A percentile compares a stretch with the other conserved stretches of the same genome.
Conservation (phyloP, 495 filamentous ascomycete species). For the Aspergillus coremiiformis region DNA sequence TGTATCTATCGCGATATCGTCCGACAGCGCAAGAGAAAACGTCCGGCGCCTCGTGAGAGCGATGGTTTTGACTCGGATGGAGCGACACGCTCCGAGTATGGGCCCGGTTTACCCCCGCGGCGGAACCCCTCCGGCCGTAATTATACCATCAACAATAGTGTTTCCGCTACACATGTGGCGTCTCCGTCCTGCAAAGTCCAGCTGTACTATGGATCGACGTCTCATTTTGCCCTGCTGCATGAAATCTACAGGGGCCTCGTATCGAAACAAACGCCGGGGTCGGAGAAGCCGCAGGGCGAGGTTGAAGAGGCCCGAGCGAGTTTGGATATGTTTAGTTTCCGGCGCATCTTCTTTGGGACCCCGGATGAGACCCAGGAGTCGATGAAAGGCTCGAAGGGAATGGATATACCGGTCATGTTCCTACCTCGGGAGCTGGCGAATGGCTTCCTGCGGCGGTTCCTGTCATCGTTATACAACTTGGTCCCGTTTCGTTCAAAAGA, state of each 20-base stretch:
- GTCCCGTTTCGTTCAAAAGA: constrained; percentile 26
- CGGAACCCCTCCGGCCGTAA: constrained; percentile 20
- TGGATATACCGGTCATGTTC: constrained; percentile 28
- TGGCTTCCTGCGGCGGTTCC: constrained; percentile 26
- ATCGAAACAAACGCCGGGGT: constrained; percentile 19
- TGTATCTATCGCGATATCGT: constrained; percentile 37
- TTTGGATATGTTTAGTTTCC: constrained; percentile 39
- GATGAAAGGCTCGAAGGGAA: constrained; percentile 3
- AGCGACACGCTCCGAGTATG: constrained; percentile 10
- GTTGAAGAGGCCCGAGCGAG: constrained; percentile 40
- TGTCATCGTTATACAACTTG: constrained; percentile 30
- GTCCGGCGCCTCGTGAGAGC: constrained; percentile 10
- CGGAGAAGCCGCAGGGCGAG: constrained; percentile 21
- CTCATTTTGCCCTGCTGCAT: constrained; percentile 41
- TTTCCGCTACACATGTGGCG: constrained; percentile 40
- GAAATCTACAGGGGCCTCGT: constrained; percentile 37
- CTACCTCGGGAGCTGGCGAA: constrained; percentile 32
- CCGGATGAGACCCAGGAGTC: constrained; percentile 26
- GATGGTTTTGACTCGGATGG: not conserved
- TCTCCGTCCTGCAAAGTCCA: constrained; percentile 39
- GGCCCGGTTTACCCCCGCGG: constrained; percentile 12
- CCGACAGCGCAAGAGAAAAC: constrained; percentile 34
- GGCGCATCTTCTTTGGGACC: constrained; percentile 40
- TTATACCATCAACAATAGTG: constrained; percentile 32
- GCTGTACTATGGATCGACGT: constrained; percentile 41